Conservation (phyloP, 441 rosid genomes). For the Biscutella laevigata region DNA sequence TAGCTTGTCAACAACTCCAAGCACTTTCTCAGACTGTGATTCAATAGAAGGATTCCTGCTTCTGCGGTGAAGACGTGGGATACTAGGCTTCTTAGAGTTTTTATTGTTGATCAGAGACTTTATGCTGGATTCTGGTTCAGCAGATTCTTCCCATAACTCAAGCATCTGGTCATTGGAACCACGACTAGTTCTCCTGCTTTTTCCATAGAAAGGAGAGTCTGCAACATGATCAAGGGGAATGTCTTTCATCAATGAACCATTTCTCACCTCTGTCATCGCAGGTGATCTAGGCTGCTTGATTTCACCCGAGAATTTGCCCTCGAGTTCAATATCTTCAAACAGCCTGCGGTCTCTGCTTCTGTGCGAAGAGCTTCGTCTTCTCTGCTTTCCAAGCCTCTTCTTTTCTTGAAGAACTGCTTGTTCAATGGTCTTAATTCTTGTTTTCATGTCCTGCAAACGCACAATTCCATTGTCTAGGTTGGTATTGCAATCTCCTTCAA, state of each 20-base stretch:
- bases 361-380: slow-evolving; percentile 23
- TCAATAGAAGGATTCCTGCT: slow-evolving; percentile 33
- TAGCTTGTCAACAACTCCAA: slow-evolving; percentile 43
- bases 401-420: slow-evolving; percentile 51
- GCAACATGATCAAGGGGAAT: slow-evolving; percentile 84
- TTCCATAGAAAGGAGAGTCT: slow-evolving; percentile 38
- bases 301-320: slow-evolving; percentile 27
- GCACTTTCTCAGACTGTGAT: slow-evolving; percentile 29
- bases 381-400: slow-evolving; percentile 34
- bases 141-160: slow-evolving; percentile 61
- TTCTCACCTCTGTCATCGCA: slow-evolving; percentile 30
- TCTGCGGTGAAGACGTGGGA: slow-evolving; percentile 22
- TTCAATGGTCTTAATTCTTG: slow-evolving; percentile 57
- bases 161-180: slow-evolving; percentile 55
- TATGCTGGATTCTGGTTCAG: slow-evolving; percentile 34
- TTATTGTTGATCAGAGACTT: slow-evolving; percentile 20
- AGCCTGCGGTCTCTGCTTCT: slow-evolving; percentile 25
- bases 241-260: slow-evolving; percentile 63
- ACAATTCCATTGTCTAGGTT: slow-evolving; percentile 36
- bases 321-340: slow-evolving; percentile 28
- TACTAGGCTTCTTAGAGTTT: slow-evolving; percentile 21
- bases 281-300: slow-evolving; percentile 32
- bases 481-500: slow-evolving; percentile 5
- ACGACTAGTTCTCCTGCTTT: slow-evolving; percentile 36
- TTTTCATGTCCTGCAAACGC: slow-evolving; percentile 59